Conservation (phyloP, 1,284 basidiomycete genomes). For the Mycosarcoma mackinlayi region DNA sequence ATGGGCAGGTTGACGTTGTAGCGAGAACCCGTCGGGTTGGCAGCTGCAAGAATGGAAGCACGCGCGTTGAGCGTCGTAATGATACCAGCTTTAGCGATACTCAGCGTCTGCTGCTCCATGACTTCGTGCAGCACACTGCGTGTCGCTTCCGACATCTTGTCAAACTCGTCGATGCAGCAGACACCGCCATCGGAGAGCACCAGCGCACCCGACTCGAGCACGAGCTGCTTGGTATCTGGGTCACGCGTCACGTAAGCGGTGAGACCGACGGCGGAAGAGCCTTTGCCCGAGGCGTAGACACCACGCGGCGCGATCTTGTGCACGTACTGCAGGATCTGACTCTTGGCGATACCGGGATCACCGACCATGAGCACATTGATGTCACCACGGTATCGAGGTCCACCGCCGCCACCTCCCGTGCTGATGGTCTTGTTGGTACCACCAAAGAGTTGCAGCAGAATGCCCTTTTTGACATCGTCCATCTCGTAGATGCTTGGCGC, state of each 20-base stretch:
- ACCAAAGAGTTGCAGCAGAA: constrained; percentile 92
- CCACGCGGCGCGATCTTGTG: constrained; percentile 98
- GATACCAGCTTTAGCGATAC: constrained; percentile 99
- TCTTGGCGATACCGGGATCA: constrained; percentile 97
- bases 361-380: constrained; percentile 97
- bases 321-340: constrained; percentile 89
- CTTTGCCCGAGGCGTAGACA: constrained; percentile 86
- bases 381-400: constrained; percentile 94
- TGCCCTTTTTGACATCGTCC: constrained; percentile 99
- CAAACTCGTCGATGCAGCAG: constrained; percentile 99
- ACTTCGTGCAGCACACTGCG: constrained; percentile 98
- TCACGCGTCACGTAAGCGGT: constrained; percentile 98
- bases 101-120: constrained; percentile 99
- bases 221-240: constrained; percentile 96
- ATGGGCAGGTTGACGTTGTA: constrained; percentile 91
- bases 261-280: constrained; percentile 96
- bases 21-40: constrained; percentile 95
- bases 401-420: constrained; percentile 90
- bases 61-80: constrained; percentile 98
- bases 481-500: constrained; percentile 97
- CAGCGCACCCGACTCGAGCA: constrained; percentile 94
- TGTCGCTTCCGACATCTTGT: constrained; percentile 98
- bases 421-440: constrained; percentile 96
- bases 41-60: constrained; percentile 95
- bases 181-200: constrained; percentile 97